phyloP scores from a whole-genome alignment of 129 eudicot species.

The Mikania micrantha region DNA sequence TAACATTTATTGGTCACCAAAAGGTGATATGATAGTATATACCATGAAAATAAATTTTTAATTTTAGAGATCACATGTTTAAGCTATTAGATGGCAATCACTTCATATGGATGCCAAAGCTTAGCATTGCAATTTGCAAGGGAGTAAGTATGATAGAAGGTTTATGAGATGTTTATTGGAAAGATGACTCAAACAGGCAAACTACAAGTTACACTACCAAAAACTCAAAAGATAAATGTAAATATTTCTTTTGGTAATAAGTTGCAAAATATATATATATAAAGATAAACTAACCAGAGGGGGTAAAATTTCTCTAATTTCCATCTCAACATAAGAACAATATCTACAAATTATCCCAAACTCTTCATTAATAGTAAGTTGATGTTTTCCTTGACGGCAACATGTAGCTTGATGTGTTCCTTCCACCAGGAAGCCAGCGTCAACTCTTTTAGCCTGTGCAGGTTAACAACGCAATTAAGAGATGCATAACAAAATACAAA shows the following conservation, averaged over 20 bases:
- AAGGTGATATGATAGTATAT: not conserved
- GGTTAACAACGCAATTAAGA: conserved; percentile 11
- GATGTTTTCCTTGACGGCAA: conserved; percentile 45
- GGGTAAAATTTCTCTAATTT: conserved; percentile 48
- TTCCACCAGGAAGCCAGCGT: not conserved
- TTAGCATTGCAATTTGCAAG: not conserved
- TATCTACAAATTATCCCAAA: conserved; percentile 52
- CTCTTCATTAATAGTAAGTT: conserved; percentile 39
- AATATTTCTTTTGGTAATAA: conserved; percentile 7
- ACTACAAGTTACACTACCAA: not conserved
- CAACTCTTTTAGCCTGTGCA: conserved; percentile 32
- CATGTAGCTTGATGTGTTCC: conserved; percentile 20
- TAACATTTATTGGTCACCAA: not conserved
- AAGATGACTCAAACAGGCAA: not conserved
- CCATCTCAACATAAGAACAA: conserved; percentile 45
- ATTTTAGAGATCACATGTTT: not conserved
- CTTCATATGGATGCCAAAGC: not conserved
- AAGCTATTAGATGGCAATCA: not conserved
- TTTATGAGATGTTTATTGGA: not conserved
- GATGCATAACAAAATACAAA: not conserved
- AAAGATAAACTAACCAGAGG: conserved; percentile 41
- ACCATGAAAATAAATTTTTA: not conserved
- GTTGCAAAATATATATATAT: not conserved
- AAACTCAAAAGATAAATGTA: not conserved
- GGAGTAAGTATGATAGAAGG: conserved; percentile 1